These are phyloP conservation scores for Fusarium musae DNA, from an alignment of 2,329 filamentous ascomycete genomes.

Conservation along the genomic window DNA sequence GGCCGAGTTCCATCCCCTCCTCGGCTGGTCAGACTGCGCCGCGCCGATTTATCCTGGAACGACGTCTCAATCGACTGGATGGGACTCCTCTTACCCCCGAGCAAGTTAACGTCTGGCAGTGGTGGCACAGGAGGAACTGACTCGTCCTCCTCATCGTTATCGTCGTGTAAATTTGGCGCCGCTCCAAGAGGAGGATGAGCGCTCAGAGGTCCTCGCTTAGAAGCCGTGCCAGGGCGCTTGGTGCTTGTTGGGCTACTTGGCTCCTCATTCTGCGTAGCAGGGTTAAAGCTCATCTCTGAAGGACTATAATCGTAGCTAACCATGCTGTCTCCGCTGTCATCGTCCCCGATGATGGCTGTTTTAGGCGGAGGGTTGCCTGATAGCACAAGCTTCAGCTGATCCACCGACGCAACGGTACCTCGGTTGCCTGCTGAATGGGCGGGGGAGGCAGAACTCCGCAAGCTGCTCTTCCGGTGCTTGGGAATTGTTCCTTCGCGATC, in stretches of 20 bases:
- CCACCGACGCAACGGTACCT: conserved; percentile 68
- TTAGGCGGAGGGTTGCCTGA: conserved; percentile 60
- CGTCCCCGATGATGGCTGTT: conserved; percentile 53
- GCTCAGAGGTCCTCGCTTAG: conserved; percentile 55
- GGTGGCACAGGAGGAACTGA: conserved; percentile 67
- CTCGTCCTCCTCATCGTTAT: conserved; percentile 49
- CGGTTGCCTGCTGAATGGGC: conserved; percentile 56
- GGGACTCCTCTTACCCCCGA: conserved; percentile 46
- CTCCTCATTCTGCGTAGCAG: conserved; percentile 46
- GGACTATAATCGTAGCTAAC: conserved; percentile 75
- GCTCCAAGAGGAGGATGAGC: conserved; percentile 55
- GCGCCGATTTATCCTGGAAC: conserved; percentile 51
- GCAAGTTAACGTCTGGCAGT: conserved; percentile 55
- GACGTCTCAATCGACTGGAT: conserved; percentile 45
- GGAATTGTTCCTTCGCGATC: conserved; percentile 47
- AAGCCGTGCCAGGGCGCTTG: conserved; percentile 50
- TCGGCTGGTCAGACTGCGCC: conserved; percentile 56
- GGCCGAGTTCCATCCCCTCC: conserved; percentile 53
- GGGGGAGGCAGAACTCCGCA: conserved; percentile 63
- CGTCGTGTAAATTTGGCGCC: conserved; percentile 44
- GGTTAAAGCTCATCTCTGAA: conserved; percentile 74
- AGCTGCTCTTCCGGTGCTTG: conserved; percentile 64
- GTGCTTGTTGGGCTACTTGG: conserved; percentile 46
- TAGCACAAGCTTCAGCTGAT: conserved; percentile 71
- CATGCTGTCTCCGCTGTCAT: conserved; percentile 74